Conservation (phyloP, 2,329 filamentous ascomycete genomes). For the Plectosphaerella cucumerina region DNA sequence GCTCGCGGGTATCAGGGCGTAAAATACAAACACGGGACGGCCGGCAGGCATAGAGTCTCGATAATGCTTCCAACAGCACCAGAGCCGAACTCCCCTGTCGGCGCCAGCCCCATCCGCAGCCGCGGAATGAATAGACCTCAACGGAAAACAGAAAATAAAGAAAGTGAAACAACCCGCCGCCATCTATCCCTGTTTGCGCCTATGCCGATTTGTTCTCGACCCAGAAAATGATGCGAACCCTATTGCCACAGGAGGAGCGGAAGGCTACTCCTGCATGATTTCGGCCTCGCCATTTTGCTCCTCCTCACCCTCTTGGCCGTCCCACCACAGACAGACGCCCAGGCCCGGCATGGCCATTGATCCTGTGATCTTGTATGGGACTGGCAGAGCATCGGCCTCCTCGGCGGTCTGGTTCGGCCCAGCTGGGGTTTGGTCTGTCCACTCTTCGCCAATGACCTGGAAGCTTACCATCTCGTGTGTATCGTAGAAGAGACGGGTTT, state of each 20-base stretch:
- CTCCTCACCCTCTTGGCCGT: slow-evolving; percentile 20
- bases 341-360: slow-evolving; percentile 61
- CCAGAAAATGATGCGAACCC: too few species aligned
- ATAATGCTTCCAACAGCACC: slow-evolving; percentile 1
- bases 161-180: neutral
- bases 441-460: slow-evolving; percentile 80
- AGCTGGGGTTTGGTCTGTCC: slow-evolving; percentile 81
- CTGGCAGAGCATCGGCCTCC: slow-evolving; percentile 44
- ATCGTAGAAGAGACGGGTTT: slow-evolving; percentile 75
- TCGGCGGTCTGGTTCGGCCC: slow-evolving; percentile 61
- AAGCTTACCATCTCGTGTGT: slow-evolving; percentile 85
- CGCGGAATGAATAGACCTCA: neutral
- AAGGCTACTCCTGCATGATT: slow-evolving; percentile 3
- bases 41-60: neutral
- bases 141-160: neutral
- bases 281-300: slow-evolving; percentile 1
- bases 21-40: slow-evolving; percentile 15
- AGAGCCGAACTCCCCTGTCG: neutral
- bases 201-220: too few species aligned
- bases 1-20: slow-evolving; percentile 49
- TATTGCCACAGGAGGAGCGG: too few species aligned
- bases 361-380: slow-evolving; percentile 66
- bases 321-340: slow-evolving; percentile 63
- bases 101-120: neutral
- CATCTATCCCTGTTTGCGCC: neutral